Percentiles rank a stretch among this genome's conserved stretches.
phyloP scores from a whole-genome alignment of 768 basidiomycete genomes.

The Myochromella boudieri region DNA sequence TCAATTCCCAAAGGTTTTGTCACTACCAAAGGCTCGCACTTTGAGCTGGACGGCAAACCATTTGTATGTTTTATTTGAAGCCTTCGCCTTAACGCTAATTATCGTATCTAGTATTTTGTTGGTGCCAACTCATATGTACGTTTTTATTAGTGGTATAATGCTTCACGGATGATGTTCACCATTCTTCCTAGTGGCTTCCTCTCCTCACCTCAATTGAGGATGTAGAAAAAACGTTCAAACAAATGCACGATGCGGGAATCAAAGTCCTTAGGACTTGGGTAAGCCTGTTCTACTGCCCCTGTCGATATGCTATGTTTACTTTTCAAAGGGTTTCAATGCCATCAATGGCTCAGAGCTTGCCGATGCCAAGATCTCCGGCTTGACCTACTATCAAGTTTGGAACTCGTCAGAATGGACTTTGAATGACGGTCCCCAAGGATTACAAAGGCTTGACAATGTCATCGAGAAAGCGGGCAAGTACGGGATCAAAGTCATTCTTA shows the following conservation, averaged over 20 bases:
- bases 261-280: conserved; percentile 60
- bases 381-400: conserved; percentile 61
- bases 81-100: not conserved
- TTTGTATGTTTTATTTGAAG: conserved; percentile 34
- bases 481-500: conserved; percentile 49
- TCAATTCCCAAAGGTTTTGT: conserved; percentile 39
- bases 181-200: conserved; percentile 47
- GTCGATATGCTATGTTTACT: not conserved
- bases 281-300: conserved; percentile 1
- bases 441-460: conserved; percentile 53
- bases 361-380: conserved; percentile 36
- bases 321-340: conserved; percentile 40
- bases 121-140: conserved; percentile 55
- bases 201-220: conserved; percentile 46
- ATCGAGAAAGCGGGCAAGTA: conserved; percentile 47
- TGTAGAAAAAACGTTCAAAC: conserved; percentile 46
- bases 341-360: conserved; percentile 45
- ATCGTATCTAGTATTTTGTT: conserved; percentile 41
- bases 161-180: not conserved
- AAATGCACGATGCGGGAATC: conserved; percentile 47
- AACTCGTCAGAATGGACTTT: conserved; percentile 46
- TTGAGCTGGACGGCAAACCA: conserved; percentile 49
- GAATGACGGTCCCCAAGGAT: conserved; percentile 53
- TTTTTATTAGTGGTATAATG: not conserved
- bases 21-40: conserved; percentile 38